phyloP scores from a whole-genome alignment of 768 basidiomycete genomes.

The Leccinum arenicola region DNA sequence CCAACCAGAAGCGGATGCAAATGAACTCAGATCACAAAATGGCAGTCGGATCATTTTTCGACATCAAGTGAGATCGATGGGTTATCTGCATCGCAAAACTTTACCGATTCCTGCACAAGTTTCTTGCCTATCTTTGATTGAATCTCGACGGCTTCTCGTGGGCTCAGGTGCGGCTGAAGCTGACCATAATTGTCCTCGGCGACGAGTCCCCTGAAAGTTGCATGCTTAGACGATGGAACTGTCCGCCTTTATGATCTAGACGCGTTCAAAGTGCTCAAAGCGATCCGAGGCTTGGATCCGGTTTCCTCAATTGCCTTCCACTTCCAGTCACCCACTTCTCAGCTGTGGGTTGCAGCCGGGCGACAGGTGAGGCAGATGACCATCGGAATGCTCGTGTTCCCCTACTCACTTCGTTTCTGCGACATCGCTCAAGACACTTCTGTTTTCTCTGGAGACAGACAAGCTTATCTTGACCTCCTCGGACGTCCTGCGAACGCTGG shows the following conservation, averaged over 20 bases:
- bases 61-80: background rate
- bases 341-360: constrained; percentile 69
- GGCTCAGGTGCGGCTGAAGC: constrained; percentile 52
- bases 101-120: constrained; percentile 48
- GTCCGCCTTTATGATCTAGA: constrained; percentile 64
- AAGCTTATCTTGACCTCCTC: constrained; percentile 53
- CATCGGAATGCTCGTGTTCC: background rate
- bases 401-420: background rate
- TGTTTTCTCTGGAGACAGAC: constrained; percentile 42
- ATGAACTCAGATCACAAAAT: no score
- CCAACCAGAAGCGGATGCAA: background rate
- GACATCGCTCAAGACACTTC: constrained; percentile 25
- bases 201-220: constrained; percentile 1
- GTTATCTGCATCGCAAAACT: constrained; percentile 15
- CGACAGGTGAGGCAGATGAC: constrained; percentile 39
- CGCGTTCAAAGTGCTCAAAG: constrained; percentile 58
- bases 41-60: background rate
- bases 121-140: constrained; percentile 52
- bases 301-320: constrained; percentile 61
- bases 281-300: constrained; percentile 57
- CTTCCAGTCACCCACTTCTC: constrained; percentile 39
- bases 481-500: constrained; percentile 47
- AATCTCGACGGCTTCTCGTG: constrained; percentile 48
- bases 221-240: constrained; percentile 60
- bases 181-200: background rate